phyloP scores from a whole-genome alignment of 257 asterid genomes.

The Salvia splendens region DNA sequence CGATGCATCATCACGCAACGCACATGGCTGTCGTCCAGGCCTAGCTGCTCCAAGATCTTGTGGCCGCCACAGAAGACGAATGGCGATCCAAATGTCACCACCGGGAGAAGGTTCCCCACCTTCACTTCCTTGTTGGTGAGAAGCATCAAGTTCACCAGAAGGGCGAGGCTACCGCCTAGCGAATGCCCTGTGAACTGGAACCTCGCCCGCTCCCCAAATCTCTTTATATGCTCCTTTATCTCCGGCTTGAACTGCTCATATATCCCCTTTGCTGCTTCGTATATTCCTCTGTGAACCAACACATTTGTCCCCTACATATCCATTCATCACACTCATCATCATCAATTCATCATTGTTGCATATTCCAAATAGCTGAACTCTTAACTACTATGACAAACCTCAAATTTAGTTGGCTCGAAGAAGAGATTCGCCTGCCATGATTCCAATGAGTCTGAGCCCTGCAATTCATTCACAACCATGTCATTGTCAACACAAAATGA shows the following conservation, averaged over 20 bases:
- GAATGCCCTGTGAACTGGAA: constrained; percentile 90
- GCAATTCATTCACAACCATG: constrained; percentile 36
- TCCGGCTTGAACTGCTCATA: constrained; percentile 82
- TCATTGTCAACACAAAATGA: not conserved
- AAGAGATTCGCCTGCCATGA: constrained; percentile 95
- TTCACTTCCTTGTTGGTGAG: constrained; percentile 54
- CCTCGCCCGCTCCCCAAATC: constrained; percentile 69
- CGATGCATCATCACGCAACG: constrained; percentile 86
- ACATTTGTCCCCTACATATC: constrained; percentile 60
- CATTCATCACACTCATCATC: too few species aligned
- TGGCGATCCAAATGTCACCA: constrained; percentile 89
- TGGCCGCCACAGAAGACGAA: constrained; percentile 81
- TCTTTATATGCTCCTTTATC: constrained; percentile 54
- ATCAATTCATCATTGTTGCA: not conserved
- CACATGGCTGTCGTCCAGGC: constrained; percentile 68
- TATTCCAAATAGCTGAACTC: too few species aligned
- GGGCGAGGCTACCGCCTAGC: constrained; percentile 93
- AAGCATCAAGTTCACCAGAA: constrained; percentile 77
- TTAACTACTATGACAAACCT: constrained; percentile 16
- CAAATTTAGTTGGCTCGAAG: constrained; percentile 81
- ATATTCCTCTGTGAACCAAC: constrained; percentile 85
- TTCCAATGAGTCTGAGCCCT: constrained; percentile 89
- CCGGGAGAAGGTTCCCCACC: constrained; percentile 61
- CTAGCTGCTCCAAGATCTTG: constrained; percentile 58
- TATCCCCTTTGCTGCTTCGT: constrained; percentile 94